Conservation (phyloP, 2,329 filamentous ascomycete species). For the Beauveria pseudobassiana region DNA sequence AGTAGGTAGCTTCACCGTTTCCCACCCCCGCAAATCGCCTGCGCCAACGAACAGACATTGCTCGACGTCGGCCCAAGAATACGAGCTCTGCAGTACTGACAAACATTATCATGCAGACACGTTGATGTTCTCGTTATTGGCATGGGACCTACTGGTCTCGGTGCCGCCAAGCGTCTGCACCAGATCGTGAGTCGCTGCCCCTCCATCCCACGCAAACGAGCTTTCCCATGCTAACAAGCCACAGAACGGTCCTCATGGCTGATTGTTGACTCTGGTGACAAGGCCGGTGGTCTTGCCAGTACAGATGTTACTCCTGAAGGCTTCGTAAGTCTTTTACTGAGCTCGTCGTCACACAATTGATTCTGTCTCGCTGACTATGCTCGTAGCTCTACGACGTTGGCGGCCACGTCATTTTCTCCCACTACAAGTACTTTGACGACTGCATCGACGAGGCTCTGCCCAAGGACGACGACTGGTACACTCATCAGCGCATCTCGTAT, state of each 20-base stretch:
- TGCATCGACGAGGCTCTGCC: slow-evolving; percentile 95
- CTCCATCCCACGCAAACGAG: slow-evolving; percentile 13
- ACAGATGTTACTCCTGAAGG: slow-evolving; percentile 94
- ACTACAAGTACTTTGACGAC: slow-evolving; percentile 99
- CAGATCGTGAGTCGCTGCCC: slow-evolving; percentile 65
- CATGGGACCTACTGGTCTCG: slow-evolving; percentile 83
- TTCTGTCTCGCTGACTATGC: slow-evolving; percentile 12
- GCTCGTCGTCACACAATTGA: slow-evolving; percentile 1
- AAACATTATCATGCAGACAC: slow-evolving; percentile 45
- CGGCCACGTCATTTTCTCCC: slow-evolving; percentile 97
- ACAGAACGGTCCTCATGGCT: slow-evolving; percentile 87
- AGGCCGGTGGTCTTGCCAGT: slow-evolving; percentile 88
- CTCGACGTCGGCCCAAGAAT: neutral
- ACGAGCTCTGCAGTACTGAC: neutral
- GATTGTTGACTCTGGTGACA: slow-evolving; percentile 88
- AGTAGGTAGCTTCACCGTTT: slow-evolving; percentile 23
- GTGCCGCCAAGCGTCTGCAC: slow-evolving; percentile 93
- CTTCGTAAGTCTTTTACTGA: slow-evolving; percentile 65
- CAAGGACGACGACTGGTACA: slow-evolving; percentile 91
- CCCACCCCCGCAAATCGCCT: slow-evolving; percentile 3
- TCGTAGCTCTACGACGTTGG: slow-evolving; percentile 92
- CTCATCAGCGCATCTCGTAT: slow-evolving; percentile 97
- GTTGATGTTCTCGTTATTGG: slow-evolving; percentile 92
- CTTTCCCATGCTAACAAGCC: slow-evolving; percentile 19
- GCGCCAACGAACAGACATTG: neutral